phyloP scores from a whole-genome alignment of 1,284 basidiomycete genomes.

The Ustilago loliicola region DNA sequence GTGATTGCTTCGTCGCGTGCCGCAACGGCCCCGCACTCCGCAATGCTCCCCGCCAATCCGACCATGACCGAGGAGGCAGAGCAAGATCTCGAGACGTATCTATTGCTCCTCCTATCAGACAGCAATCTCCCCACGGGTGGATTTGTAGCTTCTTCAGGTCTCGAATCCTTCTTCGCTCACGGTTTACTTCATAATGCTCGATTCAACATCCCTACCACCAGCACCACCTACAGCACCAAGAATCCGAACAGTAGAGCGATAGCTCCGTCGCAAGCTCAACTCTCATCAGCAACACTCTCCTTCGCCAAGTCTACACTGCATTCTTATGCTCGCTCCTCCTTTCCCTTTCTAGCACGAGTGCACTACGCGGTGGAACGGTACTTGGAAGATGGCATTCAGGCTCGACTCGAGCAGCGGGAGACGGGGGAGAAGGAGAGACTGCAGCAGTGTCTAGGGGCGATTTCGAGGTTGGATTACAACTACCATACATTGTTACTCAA shows the following conservation, averaged over 20 bases:
- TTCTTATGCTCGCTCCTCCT: slow-evolving; percentile 81
- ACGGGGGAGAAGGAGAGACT: slow-evolving; percentile 6
- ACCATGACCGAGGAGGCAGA: slow-evolving; percentile 13
- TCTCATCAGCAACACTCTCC: slow-evolving; percentile 64
- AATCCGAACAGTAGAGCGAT: not conserved
- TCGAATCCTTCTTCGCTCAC: slow-evolving; percentile 90
- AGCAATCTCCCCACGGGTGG: slow-evolving; percentile 76
- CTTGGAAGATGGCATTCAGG: slow-evolving; percentile 19
- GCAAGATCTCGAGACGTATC: slow-evolving; percentile 52
- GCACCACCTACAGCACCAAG: not conserved
- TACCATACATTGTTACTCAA: slow-evolving; percentile 90
- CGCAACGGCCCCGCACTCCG: not conserved
- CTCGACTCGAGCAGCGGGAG: slow-evolving; percentile 5
- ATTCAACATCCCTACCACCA: not conserved
- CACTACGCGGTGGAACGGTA: slow-evolving; percentile 31
- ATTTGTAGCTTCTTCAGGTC: slow-evolving; percentile 90
- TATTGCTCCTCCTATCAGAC: slow-evolving; percentile 64
- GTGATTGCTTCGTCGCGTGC: too few species aligned
- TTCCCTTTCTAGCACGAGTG: slow-evolving; percentile 80
- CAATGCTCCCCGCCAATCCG: not conserved
- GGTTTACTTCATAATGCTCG: slow-evolving; percentile 75
- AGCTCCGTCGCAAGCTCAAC: slow-evolving; percentile 46
- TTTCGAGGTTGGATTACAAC: slow-evolving; percentile 76
- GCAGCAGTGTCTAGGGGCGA: slow-evolving; percentile 18
- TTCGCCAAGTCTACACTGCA: slow-evolving; percentile 81